phyloP scores from a whole-genome alignment of 2,329 filamentous ascomycete genomes.

The Tolypocladium guangdongense region DNA sequence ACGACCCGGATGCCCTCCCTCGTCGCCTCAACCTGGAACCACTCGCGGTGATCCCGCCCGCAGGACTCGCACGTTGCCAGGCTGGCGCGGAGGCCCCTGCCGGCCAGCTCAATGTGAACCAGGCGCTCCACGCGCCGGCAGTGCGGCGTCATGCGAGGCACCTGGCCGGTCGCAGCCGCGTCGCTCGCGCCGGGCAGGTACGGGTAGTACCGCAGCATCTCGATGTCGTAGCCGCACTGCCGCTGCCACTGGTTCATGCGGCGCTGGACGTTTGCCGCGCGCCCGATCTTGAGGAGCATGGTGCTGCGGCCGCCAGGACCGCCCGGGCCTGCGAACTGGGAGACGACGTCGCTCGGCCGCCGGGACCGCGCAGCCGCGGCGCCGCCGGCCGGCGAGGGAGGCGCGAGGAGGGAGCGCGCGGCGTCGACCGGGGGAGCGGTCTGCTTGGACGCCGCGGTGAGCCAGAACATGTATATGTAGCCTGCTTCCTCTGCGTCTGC shows the following conservation, averaged over 20 bases:
- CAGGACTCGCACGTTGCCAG: constrained; percentile 59
- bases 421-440: constrained; percentile 46
- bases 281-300: constrained; percentile 57
- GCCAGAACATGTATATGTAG: constrained; percentile 99
- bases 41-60: constrained; percentile 80
- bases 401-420: constrained; percentile 46
- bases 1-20: constrained; percentile 57
- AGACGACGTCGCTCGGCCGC: constrained; percentile 44
- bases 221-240: constrained; percentile 84
- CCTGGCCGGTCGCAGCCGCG: constrained; percentile 13
- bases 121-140: constrained; percentile 81
- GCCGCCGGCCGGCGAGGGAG: constrained; percentile 24
- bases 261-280: constrained; percentile 73
- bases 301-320: constrained; percentile 36
- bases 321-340: constrained; percentile 31
- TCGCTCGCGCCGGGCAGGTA: constrained; percentile 45
- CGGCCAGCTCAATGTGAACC: constrained; percentile 77
- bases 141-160: constrained; percentile 65
- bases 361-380: constrained; percentile 25
- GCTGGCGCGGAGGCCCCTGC: constrained; percentile 44
- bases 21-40: constrained; percentile 81
- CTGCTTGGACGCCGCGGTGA: constrained; percentile 54
- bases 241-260: constrained; percentile 87
- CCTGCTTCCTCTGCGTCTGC: constrained; percentile 64
- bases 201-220: constrained; percentile 84